Evolutionary conservation across 305 asterid genomes (phyloP), one percentile per base, ranked within the genome.

Genomic region (Petunia hybrid): DNA sequence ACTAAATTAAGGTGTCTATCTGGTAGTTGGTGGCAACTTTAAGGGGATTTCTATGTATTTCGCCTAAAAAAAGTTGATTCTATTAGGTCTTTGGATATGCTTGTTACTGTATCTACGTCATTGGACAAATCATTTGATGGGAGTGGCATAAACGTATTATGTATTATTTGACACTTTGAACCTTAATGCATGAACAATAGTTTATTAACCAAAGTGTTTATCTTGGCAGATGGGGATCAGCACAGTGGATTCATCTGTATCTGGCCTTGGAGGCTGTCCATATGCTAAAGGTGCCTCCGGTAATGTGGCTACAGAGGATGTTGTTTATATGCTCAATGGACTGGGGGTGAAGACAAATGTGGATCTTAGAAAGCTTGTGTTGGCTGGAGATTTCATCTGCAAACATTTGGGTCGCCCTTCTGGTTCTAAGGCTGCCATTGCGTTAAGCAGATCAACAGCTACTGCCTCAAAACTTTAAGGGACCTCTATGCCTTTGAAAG

Each of bases 271-370:
- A 6, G 97, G 96, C 76, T 95, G 97, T 80, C 98, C 99, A 2
- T 95, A 93, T 79, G 99, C 99, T 39, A 93, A 95, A 89, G 98
- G 99, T 80, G 99, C 99, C 78, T 83, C 98, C 0, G 97, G 99
- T 71, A 95, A 95, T 82, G 99, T 95, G 74, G 99, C 99, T 41
- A 91, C 99, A 0, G 99, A 95, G 90, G 99, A 95, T 69, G 99
- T 95, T 10, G 90, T 95, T 35, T 94, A 95, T 71, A 90, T 95
- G 99, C 94, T 92, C 12, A 85, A 92, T 77, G 98, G 97, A 57
- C 67, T 94, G 63, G 97, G 98, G 57, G 92, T 92, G 80, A 84
- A 87, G 87, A 94, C 97, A 68, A 85, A 88, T 75, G 94, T 94
- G 43, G 95, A 94, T 89, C 83, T 94, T 67, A n/a, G 80, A 55